A percentile compares a stretch with the other conserved stretches of the same genome.
phyloP scores from a whole-genome alignment of 2,329 filamentous ascomycete species.

The Hymenoscyphus occultus region DNA sequence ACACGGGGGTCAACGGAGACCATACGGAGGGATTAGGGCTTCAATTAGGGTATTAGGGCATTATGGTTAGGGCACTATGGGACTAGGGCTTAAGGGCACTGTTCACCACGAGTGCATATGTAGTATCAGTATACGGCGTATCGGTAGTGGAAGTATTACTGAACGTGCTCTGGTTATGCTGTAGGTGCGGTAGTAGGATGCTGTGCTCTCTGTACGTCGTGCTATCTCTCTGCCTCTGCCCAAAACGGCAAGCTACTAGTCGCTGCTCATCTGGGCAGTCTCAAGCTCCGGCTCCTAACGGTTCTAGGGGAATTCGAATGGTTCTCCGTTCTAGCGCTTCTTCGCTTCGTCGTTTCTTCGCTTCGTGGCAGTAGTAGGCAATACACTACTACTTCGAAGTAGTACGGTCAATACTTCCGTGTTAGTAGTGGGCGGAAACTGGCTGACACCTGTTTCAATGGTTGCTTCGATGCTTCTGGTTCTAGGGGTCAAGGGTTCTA shows the following conservation, averaged over 20 bases:
- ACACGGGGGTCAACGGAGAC: too few species aligned
- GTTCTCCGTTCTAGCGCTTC: neutral
- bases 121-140: neutral
- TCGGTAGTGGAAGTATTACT: too few species aligned
- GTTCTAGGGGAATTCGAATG: too few species aligned
- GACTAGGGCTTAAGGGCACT: too few species aligned
- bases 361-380: neutral
- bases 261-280: too few species aligned
- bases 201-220: too few species aligned
- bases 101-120: neutral
- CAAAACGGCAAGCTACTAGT: too few species aligned
- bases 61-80: too few species aligned
- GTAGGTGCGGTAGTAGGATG: neutral
- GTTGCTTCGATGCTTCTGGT: neutral
- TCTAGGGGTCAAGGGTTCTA: neutral
- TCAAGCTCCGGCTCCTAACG: too few species aligned
- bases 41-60: neutral
- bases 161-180: neutral
- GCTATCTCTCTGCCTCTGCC: too few species aligned
- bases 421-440: neutral
- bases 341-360: neutral
- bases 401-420: too few species aligned
- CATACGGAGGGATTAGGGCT: neutral
- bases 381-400: too few species aligned
- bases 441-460: neutral